phyloP scores from a whole-genome alignment of 495 filamentous ascomycete genomes.

The Choiromyces venosus region DNA sequence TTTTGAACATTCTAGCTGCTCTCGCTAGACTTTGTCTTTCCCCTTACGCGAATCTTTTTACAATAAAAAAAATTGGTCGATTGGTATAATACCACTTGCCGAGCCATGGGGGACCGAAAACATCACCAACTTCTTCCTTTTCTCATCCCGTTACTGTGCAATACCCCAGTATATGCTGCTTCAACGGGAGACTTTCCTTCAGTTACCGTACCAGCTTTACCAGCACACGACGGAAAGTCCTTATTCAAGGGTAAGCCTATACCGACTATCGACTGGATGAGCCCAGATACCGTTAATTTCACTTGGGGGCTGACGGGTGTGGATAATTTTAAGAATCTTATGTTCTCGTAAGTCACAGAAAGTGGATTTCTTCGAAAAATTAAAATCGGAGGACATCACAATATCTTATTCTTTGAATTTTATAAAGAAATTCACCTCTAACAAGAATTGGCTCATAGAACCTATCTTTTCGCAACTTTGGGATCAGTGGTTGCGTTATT shows the following conservation, averaged over 20 bases:
- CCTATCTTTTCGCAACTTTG: constrained; percentile 32
- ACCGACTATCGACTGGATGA: constrained; percentile 37
- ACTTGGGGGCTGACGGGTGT: constrained; percentile 42
- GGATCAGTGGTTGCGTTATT: constrained; percentile 33
- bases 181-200: constrained; percentile 1
- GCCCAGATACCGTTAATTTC: constrained; percentile 34
- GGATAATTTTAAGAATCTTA: constrained; percentile 40
- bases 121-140: constrained; percentile 10
- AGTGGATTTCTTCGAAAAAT: constrained; percentile 3
- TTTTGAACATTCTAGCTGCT: background rate
- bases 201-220: constrained; percentile 1
- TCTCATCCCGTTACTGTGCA: constrained; percentile 12
- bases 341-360: constrained; percentile 35
- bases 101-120: constrained; percentile 18
- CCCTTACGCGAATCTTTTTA: background rate
- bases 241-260: constrained; percentile 35
- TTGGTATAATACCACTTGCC: constrained; percentile 8
- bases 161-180: constrained; percentile 17
- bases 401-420: constrained; percentile 7
- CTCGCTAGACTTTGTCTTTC: background rate
- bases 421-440: constrained; percentile 5
- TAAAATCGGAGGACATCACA: background rate
- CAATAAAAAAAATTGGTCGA: background rate
- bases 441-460: constrained; percentile 19
- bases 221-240: constrained; percentile 8